phyloP scores from a whole-genome alignment of 2,329 filamentous ascomycete species.

The Aspergillus quadrilineatus region DNA sequence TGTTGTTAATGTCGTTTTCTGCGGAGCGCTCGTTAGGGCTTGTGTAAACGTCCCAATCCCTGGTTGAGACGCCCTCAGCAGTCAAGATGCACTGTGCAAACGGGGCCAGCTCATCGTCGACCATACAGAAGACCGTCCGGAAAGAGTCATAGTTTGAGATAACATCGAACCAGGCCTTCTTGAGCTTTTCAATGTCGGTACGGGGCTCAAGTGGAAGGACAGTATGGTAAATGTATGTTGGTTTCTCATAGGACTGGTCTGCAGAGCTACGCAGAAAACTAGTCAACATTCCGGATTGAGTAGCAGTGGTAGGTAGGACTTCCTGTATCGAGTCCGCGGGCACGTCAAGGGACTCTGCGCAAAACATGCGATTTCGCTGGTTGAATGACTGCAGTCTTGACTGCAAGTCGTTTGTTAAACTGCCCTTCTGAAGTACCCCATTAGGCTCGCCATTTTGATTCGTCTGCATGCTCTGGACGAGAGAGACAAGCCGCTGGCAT shows the following conservation, averaged over 20 bases:
- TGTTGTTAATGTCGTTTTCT: conserved; percentile 20
- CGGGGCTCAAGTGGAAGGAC: conserved; percentile 25
- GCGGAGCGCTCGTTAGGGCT: conserved; percentile 5
- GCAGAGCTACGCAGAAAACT: conserved; percentile 31
- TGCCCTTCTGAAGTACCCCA: neutral
- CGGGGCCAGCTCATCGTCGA: conserved; percentile 35
- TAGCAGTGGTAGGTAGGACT: conserved; percentile 35
- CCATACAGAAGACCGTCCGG: conserved; percentile 32
- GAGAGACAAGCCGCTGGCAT: conserved; percentile 24
- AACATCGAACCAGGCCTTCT: conserved; percentile 26
- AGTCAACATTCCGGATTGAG: conserved; percentile 37
- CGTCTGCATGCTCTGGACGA: conserved; percentile 10
- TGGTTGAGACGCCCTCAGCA: conserved; percentile 10
- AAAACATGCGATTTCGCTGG: conserved; percentile 17
- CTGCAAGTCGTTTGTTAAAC: neutral
- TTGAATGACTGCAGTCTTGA: conserved; percentile 18
- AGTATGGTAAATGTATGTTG: conserved; percentile 35
- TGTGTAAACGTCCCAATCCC: conserved; percentile 20
- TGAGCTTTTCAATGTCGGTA: conserved; percentile 25
- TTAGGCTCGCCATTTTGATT: neutral
- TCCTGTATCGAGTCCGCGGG: conserved; percentile 23
- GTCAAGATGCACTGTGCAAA: conserved; percentile 37
- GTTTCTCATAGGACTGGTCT: conserved; percentile 14
- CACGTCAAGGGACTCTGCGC: conserved; percentile 21
- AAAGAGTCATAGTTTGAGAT: conserved; percentile 33